These are phyloP conservation scores for Agroathelia rolfsii DNA, from an alignment of 1,284 basidiomycete genomes.

Conservation along the genomic window DNA sequence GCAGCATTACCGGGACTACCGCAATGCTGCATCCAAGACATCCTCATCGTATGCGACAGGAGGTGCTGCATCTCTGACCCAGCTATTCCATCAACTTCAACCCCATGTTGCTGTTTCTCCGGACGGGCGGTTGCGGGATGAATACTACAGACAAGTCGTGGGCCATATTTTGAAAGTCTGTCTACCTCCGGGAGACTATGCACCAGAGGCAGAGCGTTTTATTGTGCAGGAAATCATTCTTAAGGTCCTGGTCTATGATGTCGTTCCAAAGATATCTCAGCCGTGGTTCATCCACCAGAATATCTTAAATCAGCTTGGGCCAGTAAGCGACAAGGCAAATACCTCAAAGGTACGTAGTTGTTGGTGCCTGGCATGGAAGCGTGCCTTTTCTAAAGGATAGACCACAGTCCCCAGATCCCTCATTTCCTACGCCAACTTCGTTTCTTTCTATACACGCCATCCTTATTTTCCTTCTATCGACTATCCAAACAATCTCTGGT, in stretches of 20 bases:
- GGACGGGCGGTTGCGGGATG: conserved; percentile 54
- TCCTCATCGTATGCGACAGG: conserved; percentile 59
- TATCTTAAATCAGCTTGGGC: conserved; percentile 51
- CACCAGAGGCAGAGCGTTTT: conserved; percentile 59
- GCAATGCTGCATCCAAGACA: conserved; percentile 49
- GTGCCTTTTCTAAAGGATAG: conserved; percentile 5
- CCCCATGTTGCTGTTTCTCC: conserved; percentile 67
- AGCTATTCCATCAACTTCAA: conserved; percentile 68
- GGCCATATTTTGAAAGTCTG: conserved; percentile 60
- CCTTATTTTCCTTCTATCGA: conserved; percentile 58
- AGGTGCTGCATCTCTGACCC: conserved; percentile 46
- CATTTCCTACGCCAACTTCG: conserved; percentile 16
- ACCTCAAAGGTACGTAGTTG: conserved; percentile 21
- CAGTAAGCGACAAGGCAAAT: conserved; percentile 22
- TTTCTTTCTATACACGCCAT: conserved; percentile 48
- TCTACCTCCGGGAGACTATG: conserved; percentile 62
- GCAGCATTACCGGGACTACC: conserved; percentile 69
- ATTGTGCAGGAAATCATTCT: conserved; percentile 72
- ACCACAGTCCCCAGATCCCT: conserved; percentile 14
- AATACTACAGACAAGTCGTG: conserved; percentile 67
- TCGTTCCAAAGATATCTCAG: conserved; percentile 61
- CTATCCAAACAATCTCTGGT: conserved; percentile 62
- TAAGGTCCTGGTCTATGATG: conserved; percentile 55
- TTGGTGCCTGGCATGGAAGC: not conserved
- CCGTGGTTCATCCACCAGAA: conserved; percentile 74